phyloP scores from a whole-genome alignment of 208 protist genomes.

The Acanthamoeba rhysodes region DNA sequence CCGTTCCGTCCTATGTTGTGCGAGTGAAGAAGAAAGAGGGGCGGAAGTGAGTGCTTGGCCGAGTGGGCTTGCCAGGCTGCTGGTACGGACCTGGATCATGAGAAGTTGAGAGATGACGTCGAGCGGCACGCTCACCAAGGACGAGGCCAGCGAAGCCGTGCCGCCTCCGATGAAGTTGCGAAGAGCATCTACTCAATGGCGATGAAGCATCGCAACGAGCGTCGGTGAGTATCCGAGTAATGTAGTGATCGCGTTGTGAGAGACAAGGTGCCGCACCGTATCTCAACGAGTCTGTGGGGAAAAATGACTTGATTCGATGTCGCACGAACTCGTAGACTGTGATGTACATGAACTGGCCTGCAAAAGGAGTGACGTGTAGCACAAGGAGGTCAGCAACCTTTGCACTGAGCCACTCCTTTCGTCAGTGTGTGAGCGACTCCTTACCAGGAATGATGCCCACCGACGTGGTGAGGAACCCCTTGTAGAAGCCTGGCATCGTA shows the following conservation, averaged over 20 bases:
- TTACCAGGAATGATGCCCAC: slow-evolving; percentile 67
- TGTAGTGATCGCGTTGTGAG: background rate
- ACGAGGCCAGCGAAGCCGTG: slow-evolving; percentile 40
- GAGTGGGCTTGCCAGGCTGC: too few relatives aligned
- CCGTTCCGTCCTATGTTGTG: slow-evolving; percentile 32
- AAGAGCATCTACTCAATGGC: background rate
- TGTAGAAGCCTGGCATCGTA: slow-evolving; percentile 27
- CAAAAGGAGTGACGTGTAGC: background rate
- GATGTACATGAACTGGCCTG: slow-evolving; percentile 57
- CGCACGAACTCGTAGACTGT: slow-evolving; percentile 60
- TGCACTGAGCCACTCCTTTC: too few relatives aligned
- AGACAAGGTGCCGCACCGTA: background rate
- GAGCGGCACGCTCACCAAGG: slow-evolving; percentile 39
- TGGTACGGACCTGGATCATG: background rate
- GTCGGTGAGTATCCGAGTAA: background rate
- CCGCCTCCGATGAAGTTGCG: slow-evolving; percentile 58
- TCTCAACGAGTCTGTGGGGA: background rate
- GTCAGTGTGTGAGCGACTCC: background rate
- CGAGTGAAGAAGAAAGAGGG: background rate
- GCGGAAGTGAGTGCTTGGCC: background rate
- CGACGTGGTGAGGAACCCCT: slow-evolving; percentile 56
- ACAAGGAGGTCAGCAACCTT: background rate
- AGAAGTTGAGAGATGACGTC: slow-evolving; percentile 55
- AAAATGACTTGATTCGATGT: slow-evolving; percentile 26
- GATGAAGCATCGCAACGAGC: background rate